Percentiles rank a stretch among this genome's conserved stretches.
Evolutionary conservation across 257 asterid genomes (phyloP).

Genomic region (Ocimum tenuiflorum): DNA sequence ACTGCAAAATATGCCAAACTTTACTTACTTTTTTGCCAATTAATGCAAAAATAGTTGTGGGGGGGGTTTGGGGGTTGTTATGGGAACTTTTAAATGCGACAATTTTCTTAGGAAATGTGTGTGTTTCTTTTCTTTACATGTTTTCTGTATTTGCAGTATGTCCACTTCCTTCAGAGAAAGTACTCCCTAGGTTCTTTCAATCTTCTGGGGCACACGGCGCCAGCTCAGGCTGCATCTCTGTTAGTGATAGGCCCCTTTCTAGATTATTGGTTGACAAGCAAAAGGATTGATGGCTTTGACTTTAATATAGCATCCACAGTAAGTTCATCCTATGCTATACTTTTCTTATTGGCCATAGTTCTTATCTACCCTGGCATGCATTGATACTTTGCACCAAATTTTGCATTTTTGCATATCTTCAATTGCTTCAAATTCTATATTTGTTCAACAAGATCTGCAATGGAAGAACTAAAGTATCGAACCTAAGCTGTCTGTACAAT

Average conservation of each 20-base stretch:
- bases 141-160: conserved; percentile 46
- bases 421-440: background rate
- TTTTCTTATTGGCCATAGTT: too few species aligned
- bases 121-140: conserved; percentile 2
- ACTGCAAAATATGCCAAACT: too few species aligned
- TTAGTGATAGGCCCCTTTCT: conserved; percentile 55
- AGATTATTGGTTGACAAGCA: conserved; percentile 62
- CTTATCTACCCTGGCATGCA: background rate
- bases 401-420: background rate
- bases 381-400: background rate
- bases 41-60: too few species aligned
- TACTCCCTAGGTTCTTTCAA: conserved; percentile 72
- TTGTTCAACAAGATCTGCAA: background rate
- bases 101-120: too few species aligned
- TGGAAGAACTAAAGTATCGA: background rate
- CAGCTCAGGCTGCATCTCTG: conserved; percentile 68
- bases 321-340: too few species aligned
- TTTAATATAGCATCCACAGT: conserved; percentile 45
- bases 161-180: conserved; percentile 68
- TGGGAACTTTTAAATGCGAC: too few species aligned
- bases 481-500: background rate
- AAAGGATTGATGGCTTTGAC: conserved; percentile 52
- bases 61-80: too few species aligned
- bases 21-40: too few species aligned
- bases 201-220: conserved; percentile 83